These are phyloP conservation scores for Diutina ranongensis DNA, from an alignment of 1,139 yeast genomes.

Conservation along the genomic window DNA sequence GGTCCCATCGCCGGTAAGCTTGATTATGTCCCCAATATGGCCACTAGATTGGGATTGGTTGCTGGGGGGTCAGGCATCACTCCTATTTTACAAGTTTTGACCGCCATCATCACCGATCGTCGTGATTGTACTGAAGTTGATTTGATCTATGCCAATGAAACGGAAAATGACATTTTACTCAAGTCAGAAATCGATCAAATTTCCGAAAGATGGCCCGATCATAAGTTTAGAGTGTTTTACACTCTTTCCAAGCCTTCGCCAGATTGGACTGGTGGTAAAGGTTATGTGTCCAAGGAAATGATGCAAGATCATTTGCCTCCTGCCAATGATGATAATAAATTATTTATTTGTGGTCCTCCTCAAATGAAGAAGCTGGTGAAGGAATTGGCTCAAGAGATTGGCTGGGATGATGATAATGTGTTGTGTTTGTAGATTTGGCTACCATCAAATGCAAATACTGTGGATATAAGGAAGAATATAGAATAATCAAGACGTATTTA, in stretches of 20 bases:
- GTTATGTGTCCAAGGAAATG: slow-evolving; percentile 49
- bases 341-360: slow-evolving; percentile 70
- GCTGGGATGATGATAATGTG: slow-evolving; percentile 63
- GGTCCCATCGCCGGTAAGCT: slow-evolving; percentile 67
- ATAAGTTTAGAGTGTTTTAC: slow-evolving; percentile 36
- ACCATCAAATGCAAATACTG: background rate
- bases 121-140: slow-evolving; percentile 60
- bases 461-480: too few relatives aligned
- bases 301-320: slow-evolving; percentile 40
- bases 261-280: slow-evolving; percentile 47
- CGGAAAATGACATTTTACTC: slow-evolving; percentile 67
- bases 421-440: background rate
- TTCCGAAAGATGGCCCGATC: slow-evolving; percentile 44
- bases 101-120: slow-evolving; percentile 62
- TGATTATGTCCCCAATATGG: slow-evolving; percentile 47
- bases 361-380: slow-evolving; percentile 48
- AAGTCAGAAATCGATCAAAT: slow-evolving; percentile 63
- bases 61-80: slow-evolving; percentile 92
- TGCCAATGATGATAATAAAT: slow-evolving; percentile 35
- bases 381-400: slow-evolving; percentile 41
- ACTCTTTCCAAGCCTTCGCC: slow-evolving; percentile 25
- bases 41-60: slow-evolving; percentile 50
- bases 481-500: too few relatives aligned
- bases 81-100: slow-evolving; percentile 65
- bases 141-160: slow-evolving; percentile 68